Conservation (phyloP, 2,329 filamentous ascomycete species). For the Dichotomopilus funicola region DNA sequence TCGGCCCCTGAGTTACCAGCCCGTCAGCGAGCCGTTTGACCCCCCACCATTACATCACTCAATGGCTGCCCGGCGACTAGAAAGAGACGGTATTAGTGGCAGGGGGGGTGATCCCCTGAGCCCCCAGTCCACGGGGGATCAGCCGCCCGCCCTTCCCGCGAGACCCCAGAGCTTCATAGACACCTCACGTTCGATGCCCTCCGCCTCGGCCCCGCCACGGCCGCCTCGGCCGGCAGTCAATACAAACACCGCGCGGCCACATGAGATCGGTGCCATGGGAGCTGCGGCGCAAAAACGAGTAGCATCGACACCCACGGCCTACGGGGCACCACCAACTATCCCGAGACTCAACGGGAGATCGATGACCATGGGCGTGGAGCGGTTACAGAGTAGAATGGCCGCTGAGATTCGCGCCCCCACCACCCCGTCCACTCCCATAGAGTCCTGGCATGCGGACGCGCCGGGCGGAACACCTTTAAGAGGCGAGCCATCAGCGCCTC, state of each 20-base stretch:
- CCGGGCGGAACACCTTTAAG: conserved; percentile 27
- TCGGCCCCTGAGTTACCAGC: conserved; percentile 30
- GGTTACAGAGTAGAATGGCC: conserved; percentile 33
- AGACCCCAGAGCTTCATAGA: conserved; percentile 38
- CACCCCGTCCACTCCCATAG: conserved; percentile 14
- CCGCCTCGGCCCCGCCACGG: conserved; percentile 32
- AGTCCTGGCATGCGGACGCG: conserved; percentile 12
- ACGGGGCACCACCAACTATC: conserved; percentile 35
- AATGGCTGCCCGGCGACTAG: conserved; percentile 37
- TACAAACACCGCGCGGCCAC: conserved; percentile 15
- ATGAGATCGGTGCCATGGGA: conserved; percentile 25
- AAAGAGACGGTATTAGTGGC: conserved; percentile 41
- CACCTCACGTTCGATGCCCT: conserved; percentile 24
- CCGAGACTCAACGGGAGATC: conserved; percentile 41
- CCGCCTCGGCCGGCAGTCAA: conserved; percentile 34
- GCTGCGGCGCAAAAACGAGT: conserved; percentile 35
- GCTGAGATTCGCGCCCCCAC: conserved; percentile 32
- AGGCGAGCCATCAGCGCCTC: no score
- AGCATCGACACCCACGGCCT: conserved; percentile 40
- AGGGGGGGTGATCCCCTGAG: conserved; percentile 32
- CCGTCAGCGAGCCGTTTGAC: conserved; percentile 47
- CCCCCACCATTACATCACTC: conserved; percentile 49
- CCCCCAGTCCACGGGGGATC: conserved; percentile 38
- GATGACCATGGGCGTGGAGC: conserved; percentile 41
- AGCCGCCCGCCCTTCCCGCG: conserved; percentile 43